phyloP scores from a whole-genome alignment of 345 rosid genomes.

The Eucalyptus brandiana region DNA sequence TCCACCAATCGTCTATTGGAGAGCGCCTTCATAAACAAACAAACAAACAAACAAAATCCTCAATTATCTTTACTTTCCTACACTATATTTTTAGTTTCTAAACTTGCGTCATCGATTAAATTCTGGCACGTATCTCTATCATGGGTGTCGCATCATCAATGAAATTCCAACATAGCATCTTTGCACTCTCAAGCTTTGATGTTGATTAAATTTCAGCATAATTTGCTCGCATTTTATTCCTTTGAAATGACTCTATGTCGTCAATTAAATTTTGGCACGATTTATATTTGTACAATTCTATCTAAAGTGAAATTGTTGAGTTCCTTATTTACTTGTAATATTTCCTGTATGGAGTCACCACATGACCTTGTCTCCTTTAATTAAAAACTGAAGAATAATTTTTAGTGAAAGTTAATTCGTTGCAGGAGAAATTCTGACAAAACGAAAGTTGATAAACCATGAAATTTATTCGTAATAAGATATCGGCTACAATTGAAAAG shows the following conservation, averaged over 20 bases:
- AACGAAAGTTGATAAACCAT: not conserved
- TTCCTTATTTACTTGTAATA: not conserved
- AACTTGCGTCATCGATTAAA: not conserved
- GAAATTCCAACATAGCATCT: not conserved
- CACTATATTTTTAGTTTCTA: no score
- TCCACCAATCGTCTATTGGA: not conserved
- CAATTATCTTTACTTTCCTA: not conserved
- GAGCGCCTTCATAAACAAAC: not conserved
- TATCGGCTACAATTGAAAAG: no score
- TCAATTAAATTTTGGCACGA: no score
- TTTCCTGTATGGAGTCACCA: rapidly evolving
- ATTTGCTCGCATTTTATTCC: no score
- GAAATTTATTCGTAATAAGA: not conserved
- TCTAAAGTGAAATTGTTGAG: not conserved
- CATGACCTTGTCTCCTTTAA: no score
- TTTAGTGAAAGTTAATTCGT: not conserved
- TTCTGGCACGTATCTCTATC: not conserved
- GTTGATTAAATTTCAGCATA: not conserved
- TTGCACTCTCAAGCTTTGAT: not conserved
- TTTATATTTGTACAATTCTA: not conserved
- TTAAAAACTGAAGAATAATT: no score
- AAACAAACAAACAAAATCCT: no score
- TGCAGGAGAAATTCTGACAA: not conserved
- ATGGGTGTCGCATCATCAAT: not conserved
- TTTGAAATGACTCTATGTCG: no score